phyloP scores from a whole-genome alignment of 306 rosid species.

The Styphnolobium japonicum region DNA sequence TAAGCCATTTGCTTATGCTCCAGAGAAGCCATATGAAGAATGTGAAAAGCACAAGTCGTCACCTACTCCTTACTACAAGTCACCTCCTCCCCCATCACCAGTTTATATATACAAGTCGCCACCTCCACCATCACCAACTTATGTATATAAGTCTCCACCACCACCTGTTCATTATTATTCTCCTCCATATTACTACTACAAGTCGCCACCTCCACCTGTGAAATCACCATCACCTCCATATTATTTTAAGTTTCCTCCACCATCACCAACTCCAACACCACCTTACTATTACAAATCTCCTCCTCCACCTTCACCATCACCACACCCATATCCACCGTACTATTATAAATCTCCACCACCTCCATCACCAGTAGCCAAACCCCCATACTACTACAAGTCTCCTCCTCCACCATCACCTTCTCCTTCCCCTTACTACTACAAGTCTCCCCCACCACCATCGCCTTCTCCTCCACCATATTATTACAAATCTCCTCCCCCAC shows the following conservation, averaged over 20 bases:
- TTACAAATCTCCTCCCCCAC: constrained; percentile 5
- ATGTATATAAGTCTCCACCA: constrained; percentile 9
- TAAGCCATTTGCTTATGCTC: constrained; percentile 68
- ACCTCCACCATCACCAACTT: constrained; percentile 22
- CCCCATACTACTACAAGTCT: neutral
- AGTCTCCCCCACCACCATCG: constrained; percentile 22
- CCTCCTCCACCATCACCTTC: neutral
- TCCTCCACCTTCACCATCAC: neutral
- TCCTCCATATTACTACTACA: constrained; percentile 3
- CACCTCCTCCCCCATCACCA: constrained; percentile 35
- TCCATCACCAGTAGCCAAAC: neutral
- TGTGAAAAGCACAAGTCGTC: constrained; percentile 49
- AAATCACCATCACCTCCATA: neutral
- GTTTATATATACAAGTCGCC: constrained; percentile 48
- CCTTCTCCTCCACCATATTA: constrained; percentile 23
- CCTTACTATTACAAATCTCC: constrained; percentile 7
- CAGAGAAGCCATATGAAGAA: constrained; percentile 47
- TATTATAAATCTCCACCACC: neutral
- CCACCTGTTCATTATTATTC: neutral
- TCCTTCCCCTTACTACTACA: neutral
- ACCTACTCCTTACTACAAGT: constrained; percentile 46
- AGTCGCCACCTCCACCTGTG: constrained; percentile 32
- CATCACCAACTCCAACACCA: too few relatives aligned
- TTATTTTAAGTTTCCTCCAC: constrained; percentile 6
- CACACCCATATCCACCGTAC: neutral